Conservation (phyloP, 2,329 filamentous ascomycete species). For the Xylariomycetidae sp. region DNA sequence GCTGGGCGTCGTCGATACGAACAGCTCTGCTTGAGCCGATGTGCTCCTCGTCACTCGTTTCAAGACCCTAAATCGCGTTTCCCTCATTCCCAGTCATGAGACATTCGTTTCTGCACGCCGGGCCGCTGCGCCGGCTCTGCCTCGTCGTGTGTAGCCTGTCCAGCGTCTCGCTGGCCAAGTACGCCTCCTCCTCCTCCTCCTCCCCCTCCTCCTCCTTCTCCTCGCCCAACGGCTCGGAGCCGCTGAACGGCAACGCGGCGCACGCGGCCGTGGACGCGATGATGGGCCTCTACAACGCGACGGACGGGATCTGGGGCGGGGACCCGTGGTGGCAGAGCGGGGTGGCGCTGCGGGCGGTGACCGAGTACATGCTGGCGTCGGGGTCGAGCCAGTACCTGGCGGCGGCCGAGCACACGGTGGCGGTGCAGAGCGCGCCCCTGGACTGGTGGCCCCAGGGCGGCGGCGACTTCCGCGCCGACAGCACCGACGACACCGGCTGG, state of each 20-base stretch:
- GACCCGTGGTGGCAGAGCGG: constrained; percentile 34
- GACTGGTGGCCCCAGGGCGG: constrained; percentile 30
- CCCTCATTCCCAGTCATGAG: too few relatives aligned
- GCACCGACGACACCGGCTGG: constrained; percentile 43
- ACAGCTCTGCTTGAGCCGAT: too few relatives aligned
- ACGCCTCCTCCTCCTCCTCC: too few relatives aligned
- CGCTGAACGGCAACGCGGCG: too few relatives aligned
- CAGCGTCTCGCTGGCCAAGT: too few relatives aligned
- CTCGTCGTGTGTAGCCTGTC: too few relatives aligned
- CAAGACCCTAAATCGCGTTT: too few relatives aligned
- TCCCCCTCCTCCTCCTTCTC: too few relatives aligned
- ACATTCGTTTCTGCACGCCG: too few relatives aligned
- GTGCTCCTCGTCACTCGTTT: too few relatives aligned
- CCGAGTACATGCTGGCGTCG: constrained; percentile 31
- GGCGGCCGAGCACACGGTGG: constrained; percentile 25
- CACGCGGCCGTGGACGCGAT: constrained; percentile 24
- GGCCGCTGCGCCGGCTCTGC: too few relatives aligned
- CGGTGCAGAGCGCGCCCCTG: constrained; percentile 27
- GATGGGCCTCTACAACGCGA: constrained; percentile 29
- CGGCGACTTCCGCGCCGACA: constrained; percentile 33
- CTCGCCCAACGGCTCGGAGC: neutral
- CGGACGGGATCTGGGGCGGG: constrained; percentile 28
- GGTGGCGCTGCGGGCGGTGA: constrained; percentile 28
- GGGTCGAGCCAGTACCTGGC: constrained; percentile 24
- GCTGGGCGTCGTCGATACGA: too few relatives aligned